Evolutionary conservation across 2,329 filamentous ascomycete genomes (phyloP).

Genomic region (Alternaria sp.): DNA sequence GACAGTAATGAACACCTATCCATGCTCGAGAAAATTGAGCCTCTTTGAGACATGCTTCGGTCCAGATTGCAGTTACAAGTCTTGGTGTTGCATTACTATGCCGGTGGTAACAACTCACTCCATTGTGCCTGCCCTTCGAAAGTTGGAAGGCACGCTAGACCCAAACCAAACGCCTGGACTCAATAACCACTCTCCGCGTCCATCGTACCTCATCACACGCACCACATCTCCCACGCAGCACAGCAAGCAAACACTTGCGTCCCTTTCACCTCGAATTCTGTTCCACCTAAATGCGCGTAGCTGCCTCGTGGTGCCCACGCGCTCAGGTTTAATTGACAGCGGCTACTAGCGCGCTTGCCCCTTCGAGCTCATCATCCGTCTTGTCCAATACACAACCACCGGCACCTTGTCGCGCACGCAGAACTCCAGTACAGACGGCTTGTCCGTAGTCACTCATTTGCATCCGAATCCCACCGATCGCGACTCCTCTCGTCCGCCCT

Average conservation of each 20-base stretch:
- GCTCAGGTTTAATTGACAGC: slow-evolving; percentile 38
- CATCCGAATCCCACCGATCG: slow-evolving; percentile 38
- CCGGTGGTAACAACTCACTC: slow-evolving; percentile 16
- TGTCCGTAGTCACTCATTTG: slow-evolving; percentile 57
- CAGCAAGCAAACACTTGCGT: slow-evolving; percentile 23
- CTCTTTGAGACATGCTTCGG: not conserved
- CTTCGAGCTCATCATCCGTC: slow-evolving; percentile 35
- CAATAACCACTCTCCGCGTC: slow-evolving; percentile 26
- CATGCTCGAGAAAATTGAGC: not conserved
- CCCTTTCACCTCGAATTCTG: slow-evolving; percentile 17
- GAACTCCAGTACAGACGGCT: slow-evolving; percentile 52
- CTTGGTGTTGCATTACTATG: slow-evolving; percentile 1
- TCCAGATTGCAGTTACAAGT: not conserved
- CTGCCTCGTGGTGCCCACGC: slow-evolving; percentile 35
- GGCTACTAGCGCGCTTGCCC: slow-evolving; percentile 40
- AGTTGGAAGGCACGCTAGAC: slow-evolving; percentile 33
- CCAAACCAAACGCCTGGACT: slow-evolving; percentile 24
- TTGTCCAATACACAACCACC: slow-evolving; percentile 38
- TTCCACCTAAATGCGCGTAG: slow-evolving; percentile 38
- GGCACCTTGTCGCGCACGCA: slow-evolving; percentile 57
- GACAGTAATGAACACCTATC: not conserved
- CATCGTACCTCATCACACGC: slow-evolving; percentile 28
- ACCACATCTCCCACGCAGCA: slow-evolving; percentile 19
- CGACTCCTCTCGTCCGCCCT: slow-evolving; percentile 38
- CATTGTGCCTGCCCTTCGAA: slow-evolving; percentile 15